Conservation (phyloP, 805 yeast species). For the Monosporozyma servazzii region DNA sequence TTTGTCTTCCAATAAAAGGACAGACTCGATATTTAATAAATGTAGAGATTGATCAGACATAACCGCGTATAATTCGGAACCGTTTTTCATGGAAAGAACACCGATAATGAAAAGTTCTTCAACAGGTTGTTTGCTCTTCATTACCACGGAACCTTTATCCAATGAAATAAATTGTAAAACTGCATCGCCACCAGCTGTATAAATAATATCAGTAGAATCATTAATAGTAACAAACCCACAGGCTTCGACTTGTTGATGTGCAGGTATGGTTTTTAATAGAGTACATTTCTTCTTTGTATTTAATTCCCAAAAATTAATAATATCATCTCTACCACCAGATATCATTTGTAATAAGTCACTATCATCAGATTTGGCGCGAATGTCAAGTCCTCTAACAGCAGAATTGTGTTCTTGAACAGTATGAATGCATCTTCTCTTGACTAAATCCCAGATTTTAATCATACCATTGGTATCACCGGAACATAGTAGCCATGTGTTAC, state of each 20-base stretch:
- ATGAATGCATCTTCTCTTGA: conserved; percentile 57
- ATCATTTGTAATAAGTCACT: conserved; percentile 44
- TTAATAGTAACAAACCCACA: conserved; percentile 45
- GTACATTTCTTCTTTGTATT: conserved; percentile 43
- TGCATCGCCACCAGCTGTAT: conserved; percentile 73
- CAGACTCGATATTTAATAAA: conserved; percentile 34
- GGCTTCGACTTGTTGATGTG: conserved; percentile 62
- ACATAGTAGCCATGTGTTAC: conserved; percentile 67
- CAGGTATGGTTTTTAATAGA: conserved; percentile 58
- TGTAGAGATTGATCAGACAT: conserved; percentile 79
- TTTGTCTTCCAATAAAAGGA: conserved; percentile 21
- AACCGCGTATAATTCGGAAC: conserved; percentile 39
- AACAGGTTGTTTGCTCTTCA: conserved; percentile 38
- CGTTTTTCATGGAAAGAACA: conserved; percentile 35
- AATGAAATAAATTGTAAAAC: conserved; percentile 58
- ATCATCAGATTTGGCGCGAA: conserved; percentile 26
- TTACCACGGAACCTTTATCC: conserved; percentile 37
- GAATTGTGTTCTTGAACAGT: conserved; percentile 66
- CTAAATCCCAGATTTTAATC: conserved; percentile 54
- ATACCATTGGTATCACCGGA: conserved; percentile 56
- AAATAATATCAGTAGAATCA: conserved; percentile 32
- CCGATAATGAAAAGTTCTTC: conserved; percentile 71
- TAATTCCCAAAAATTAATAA: conserved; percentile 44
- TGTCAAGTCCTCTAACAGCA: conserved; percentile 79
- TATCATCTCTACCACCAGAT: conserved; percentile 85